Evolutionary conservation across 2,329 filamentous ascomycete genomes (phyloP).

Genomic region (Graphilbum sp.): DNA sequence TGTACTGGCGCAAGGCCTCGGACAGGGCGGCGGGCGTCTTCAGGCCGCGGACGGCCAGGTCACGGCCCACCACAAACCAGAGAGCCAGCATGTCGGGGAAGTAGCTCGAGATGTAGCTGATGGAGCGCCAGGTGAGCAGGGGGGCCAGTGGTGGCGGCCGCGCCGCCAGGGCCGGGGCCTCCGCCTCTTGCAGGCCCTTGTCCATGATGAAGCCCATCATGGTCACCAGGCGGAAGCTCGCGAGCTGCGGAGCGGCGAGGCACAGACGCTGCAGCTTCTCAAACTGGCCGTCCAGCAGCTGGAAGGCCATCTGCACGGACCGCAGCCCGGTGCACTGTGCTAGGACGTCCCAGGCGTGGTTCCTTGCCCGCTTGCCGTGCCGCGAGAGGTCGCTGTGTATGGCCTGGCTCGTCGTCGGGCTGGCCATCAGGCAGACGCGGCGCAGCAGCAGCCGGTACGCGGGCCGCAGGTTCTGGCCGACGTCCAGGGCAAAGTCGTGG

Average conservation of each 20-base stretch:
- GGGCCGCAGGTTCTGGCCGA: slow-evolving; percentile 5
- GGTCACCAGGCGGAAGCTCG: background rate
- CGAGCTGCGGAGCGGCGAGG: slow-evolving; percentile 1
- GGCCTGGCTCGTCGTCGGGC: background rate
- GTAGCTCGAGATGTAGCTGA: background rate
- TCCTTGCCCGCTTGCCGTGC: background rate
- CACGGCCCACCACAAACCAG: background rate
- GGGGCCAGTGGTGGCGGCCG: too few species aligned
- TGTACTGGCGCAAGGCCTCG: background rate
- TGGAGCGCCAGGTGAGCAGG: too few species aligned
- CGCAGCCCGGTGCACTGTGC: slow-evolving; percentile 4
- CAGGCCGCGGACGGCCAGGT: background rate
- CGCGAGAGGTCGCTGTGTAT: too few species aligned
- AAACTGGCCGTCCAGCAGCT: background rate
- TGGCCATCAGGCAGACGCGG: slow-evolving; percentile 5
- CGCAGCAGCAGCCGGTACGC: slow-evolving; percentile 6
- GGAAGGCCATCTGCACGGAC: slow-evolving; percentile 3
- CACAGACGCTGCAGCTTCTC: background rate
- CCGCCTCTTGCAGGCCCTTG: background rate
- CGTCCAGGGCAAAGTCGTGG: background rate
- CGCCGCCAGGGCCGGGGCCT: too few species aligned
- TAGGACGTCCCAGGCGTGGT: background rate
- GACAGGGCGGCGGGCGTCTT: background rate
- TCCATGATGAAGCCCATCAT: background rate
- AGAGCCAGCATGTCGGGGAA: background rate